A percentile compares a stretch with the other conserved stretches of the same genome.
Evolutionary conservation across 1,284 basidiomycete genomes (phyloP).

Genomic region (Tilletia indica): DNA sequence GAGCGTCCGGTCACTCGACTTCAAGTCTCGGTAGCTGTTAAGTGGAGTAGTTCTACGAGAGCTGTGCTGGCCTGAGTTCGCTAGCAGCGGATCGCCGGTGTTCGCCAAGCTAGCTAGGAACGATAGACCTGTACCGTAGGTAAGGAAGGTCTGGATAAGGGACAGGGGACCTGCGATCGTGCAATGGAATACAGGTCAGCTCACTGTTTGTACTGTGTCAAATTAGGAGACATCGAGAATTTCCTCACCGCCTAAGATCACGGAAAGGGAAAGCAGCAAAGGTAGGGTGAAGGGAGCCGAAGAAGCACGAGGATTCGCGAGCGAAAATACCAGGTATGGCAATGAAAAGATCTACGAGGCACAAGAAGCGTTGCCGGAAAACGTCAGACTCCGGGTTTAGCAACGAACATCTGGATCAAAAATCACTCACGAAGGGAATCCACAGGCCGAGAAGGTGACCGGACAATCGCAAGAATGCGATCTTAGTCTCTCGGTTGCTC

Average conservation of each 20-base stretch:
- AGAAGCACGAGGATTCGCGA: neutral
- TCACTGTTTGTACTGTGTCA: neutral
- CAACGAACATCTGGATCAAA: neutral
- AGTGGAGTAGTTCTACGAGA: neutral
- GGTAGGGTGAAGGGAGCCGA: neutral
- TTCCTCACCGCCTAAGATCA: neutral
- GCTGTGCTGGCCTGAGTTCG: neutral
- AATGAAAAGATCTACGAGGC: neutral
- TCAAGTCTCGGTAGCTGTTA: neutral
- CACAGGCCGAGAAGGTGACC: neutral
- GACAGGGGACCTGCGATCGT: neutral
- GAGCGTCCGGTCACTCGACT: neutral
- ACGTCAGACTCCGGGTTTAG: neutral
- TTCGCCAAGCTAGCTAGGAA: neutral
- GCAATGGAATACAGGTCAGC: too few species aligned
- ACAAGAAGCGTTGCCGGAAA: neutral
- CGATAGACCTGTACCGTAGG: neutral
- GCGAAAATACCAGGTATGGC: neutral
- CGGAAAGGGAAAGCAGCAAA: neutral
- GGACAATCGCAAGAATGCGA: neutral
- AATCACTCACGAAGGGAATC: constrained; percentile 1
- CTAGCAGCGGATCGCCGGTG: neutral
- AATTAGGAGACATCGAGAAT: too few species aligned
- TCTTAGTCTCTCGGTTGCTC: neutral
- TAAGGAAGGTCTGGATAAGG: neutral